These are phyloP conservation scores for Phytopythium kandeliae DNA, from an alignment of 352 stramenopile species.

Conservation along the genomic window DNA sequence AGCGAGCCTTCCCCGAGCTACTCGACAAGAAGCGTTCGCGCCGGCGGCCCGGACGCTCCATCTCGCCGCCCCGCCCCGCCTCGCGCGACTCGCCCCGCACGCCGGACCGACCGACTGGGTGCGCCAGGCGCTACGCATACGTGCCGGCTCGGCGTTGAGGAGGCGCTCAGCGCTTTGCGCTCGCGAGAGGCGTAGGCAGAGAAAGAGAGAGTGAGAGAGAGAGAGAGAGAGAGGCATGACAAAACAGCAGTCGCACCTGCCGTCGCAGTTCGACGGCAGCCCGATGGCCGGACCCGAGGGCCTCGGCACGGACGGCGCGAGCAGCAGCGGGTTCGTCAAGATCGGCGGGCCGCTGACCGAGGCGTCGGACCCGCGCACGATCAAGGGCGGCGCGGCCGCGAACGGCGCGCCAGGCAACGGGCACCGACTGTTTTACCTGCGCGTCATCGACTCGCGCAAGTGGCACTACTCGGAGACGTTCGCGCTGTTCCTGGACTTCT, in stretches of 20 bases:
- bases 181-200: neutral
- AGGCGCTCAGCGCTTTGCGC: too few species aligned
- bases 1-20: too few species aligned
- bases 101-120: neutral
- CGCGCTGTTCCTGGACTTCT: constrained; percentile 82
- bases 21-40: too few species aligned
- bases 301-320: constrained; percentile 7
- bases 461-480: constrained; percentile 87
- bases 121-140: neutral
- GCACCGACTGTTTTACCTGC: constrained; percentile 74
- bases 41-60: too few species aligned
- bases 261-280: constrained; percentile 6
- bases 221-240: neutral
- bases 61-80: too few species aligned
- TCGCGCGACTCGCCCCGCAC: neutral
- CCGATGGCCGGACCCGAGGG: constrained; percentile 17
- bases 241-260: constrained; percentile 5
- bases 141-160: neutral
- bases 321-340: constrained; percentile 60
- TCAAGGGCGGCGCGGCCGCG: constrained; percentile 33
- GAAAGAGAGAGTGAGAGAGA: neutral
- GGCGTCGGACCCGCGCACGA: constrained; percentile 57
- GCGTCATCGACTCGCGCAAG: constrained; percentile 83
- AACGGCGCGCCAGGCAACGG: constrained; percentile 29
- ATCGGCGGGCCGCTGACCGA: constrained; percentile 73